Evolutionary conservation across 2,329 filamentous ascomycete species (phyloP), one percentile per base, ranked within the genome.

Genomic region (Pseudogymnoascus sp.): DNA sequence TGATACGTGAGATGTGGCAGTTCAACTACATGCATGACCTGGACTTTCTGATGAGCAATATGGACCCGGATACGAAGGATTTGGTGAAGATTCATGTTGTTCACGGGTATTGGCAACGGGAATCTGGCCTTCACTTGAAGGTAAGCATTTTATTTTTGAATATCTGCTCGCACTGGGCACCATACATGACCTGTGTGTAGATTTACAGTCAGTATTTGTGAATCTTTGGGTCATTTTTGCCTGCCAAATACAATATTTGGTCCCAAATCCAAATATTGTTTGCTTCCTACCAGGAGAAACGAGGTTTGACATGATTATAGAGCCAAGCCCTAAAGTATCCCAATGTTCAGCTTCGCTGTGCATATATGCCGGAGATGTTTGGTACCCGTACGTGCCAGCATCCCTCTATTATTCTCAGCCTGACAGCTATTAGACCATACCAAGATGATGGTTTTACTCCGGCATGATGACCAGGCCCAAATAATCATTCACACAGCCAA

Each of bases 401-500:
- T 35, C 14, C 33, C n/a, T 63, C 23, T 12, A 14, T 49, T 22
- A 19, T 25, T n/a, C 12, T 30, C 62, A 33, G 16, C 14, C 58
- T 60, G 39, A 60, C 58, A 38, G 8, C 19, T 14, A 23, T 30
- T 25, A 60, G 58, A 60, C 58, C 61, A 87, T 70, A 82, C 89
- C 11, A 94, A 96, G 74, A 94, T 96, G 89, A 83, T 96, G 74
- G 78, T 96, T n/a, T 74, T 96, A 3, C 79, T 96, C 65, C 83
- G 89, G 4, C 86, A 89, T 72, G 91, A 96, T 71, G 85, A 88
- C 65, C 84, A 81, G 0, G 89, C 88, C 0, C 89, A 95, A 74
- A 77, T 96, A 5, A 75, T 95, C 62, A 92, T 96, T 30, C 90
- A 95, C 68, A 96, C 92, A 0, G 91, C 92, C 16, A 96, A 96